Evolutionary conservation across 1,284 basidiomycete genomes (phyloP), one percentile per base, ranked within the genome.

Genomic region (Ceratobasidium sp.): DNA sequence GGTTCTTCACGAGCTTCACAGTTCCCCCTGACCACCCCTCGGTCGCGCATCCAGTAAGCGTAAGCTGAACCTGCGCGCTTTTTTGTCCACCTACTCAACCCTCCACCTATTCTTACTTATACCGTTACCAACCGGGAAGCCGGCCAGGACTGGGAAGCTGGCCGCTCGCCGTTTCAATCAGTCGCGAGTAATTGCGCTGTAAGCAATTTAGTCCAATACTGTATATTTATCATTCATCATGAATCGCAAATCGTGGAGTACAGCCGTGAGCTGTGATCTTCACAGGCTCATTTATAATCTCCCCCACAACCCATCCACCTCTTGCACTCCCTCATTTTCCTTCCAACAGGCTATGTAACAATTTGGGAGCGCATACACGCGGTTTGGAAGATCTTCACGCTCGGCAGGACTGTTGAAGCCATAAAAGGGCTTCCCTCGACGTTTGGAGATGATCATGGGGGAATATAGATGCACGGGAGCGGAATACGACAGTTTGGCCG

Each of bases 281-380:
- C 66, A 69, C 22, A 51, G 57, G 41, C 22, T 69, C 31, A 44
- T 53, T 31, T 14, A 45, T 19, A 54, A 69, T 14, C 31, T 69
- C 11, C 54, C 66, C 15, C 66, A 69, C 33, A 69, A 53, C 51
- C 66, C 66, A 7, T 22, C 51, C 14, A 56, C 66, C 66, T 51
- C 29, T 33, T 53, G 17, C 66, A 33, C 7, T 53, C 54, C 7
- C 24, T 69, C 22, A n/a, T 69, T 5, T 53, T 53, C 27, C 53
- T 53, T 8, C 53, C 66, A n/a, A 57, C 41, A 5, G 66, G 57
- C 53, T 69, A 57, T 22, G 11, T 57, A 5, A 33, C 66, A 6
- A 51, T 69, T 53, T 51, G 66, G 29, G 66, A 69, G 53, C 66
- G 66, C 66, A 69, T 69, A 69, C 66, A 69, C 47, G 66, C 66